Conservation (phyloP, 2,329 filamentous ascomycete species). For the Sporothrix euskadiensis region DNA sequence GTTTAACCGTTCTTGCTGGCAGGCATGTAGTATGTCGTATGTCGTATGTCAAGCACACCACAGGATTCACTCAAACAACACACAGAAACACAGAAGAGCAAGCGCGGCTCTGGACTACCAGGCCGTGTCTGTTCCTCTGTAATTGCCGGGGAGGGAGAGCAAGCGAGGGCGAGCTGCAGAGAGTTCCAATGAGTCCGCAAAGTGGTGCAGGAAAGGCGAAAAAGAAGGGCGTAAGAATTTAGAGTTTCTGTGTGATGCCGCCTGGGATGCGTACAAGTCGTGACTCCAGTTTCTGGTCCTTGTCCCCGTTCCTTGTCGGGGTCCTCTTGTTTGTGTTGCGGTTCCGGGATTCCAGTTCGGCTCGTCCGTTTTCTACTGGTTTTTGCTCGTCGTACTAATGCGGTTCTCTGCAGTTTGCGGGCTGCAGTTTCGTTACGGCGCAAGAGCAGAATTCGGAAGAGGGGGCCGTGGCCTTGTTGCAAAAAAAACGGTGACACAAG, state of each 20-base stretch:
- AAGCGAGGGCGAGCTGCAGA: not conserved
- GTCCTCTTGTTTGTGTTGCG: not conserved
- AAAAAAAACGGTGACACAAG: not conserved
- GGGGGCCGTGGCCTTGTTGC: not conserved
- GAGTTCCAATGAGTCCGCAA: not conserved
- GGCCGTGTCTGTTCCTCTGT: not conserved
- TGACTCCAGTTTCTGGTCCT: not conserved
- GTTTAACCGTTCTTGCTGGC: constrained; percentile 1
- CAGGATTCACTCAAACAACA: not conserved
- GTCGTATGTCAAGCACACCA: not conserved
- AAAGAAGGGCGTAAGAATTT: not conserved
- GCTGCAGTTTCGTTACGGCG: not conserved
- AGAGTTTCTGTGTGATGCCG: constrained; percentile 2
- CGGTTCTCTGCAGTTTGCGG: not conserved
- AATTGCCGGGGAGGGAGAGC: not conserved
- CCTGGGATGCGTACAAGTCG: constrained; percentile 1
- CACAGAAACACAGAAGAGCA: not conserved
- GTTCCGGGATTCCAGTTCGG: not conserved
- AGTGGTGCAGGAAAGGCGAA: not conserved
- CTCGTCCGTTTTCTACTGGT: not conserved
- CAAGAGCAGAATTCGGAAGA: not conserved
- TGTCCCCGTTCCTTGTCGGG: not conserved
- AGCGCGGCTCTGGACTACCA: not conserved
- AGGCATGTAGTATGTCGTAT: not conserved
- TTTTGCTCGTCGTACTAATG: not conserved